Base-by-base conservation (phyloP, 2,329 filamentous ascomycete genomes). In the Shiraia bambusicola region DNA sequence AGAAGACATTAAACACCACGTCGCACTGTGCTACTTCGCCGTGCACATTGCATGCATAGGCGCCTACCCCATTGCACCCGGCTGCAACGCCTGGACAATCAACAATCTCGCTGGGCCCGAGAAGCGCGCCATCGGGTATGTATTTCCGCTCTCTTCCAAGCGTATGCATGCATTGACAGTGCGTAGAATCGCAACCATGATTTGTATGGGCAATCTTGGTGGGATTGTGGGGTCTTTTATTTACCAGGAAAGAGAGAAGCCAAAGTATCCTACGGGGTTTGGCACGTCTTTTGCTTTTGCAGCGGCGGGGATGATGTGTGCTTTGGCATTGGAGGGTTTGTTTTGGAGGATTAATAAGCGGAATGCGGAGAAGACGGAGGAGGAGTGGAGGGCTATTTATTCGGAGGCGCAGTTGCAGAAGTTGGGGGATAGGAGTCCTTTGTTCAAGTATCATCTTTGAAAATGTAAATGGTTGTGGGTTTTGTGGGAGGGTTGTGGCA, bases 11-110 rank as follows among this genome's bases (percentile, higher is more conserved):
- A 49, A 66, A 24, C 42, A 67, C 16, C 72, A 74, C 38, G 64
- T 75, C 10, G 67, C 61, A 0, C 44, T 70, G 1, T 70, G 70
- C 47, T 74, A 73, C 44, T 73, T 73, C 39, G 70, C 66, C 0
- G 66, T 75, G 2, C 70, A 67, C 29, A 52, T 76, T 1, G 68
- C 72, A 0, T 72, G 59, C 15, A 52, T 69, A 2, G 65, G 69
- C 26, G 40, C 61, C 8, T 62, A 63, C 30, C 53, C 55, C 3
- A 53, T 58, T 30, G 31, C 52, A 6, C 56, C 59, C 2, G 52
- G 50, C 7, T 50, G 50, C 25, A 60, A 49, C 11, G 51, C 60
- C 3, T 63, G 57, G 59, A 55, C 51, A 4, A 43, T 51, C n/a
- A 52, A 59, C 27, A 62, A 62, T 29, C 44, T 52, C 5, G 50